phyloP scores from a whole-genome alignment of 2,329 filamentous ascomycete species.

The Tolypocladium pustulatum region DNA sequence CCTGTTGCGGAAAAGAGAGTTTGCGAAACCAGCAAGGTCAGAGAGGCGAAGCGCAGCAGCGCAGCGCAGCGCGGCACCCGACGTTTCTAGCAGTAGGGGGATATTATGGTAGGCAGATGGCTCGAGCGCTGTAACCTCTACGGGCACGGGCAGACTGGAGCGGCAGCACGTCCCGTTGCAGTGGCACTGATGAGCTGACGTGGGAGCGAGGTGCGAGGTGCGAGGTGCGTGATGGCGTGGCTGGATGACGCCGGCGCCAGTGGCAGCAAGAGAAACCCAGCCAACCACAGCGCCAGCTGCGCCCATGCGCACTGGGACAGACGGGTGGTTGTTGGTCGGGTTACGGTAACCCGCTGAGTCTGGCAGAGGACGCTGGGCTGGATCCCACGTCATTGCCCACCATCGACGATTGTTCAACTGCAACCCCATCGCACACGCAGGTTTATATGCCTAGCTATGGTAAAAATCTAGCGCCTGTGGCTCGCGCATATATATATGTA shows the following conservation, averaged over 20 bases:
- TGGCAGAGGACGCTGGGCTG: no score
- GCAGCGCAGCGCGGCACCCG: no score
- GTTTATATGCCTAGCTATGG: not conserved
- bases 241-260: not conserved
- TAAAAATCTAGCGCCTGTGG: not conserved
- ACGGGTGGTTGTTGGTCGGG: not conserved
- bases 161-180: no score
- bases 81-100: no score
- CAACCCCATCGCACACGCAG: no score
- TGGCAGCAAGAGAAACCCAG: not conserved
- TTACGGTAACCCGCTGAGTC: no score
- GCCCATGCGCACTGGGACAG: not conserved
- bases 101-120: no score
- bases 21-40: not conserved
- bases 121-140: not conserved
- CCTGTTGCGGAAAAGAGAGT: not conserved
- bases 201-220: no score
- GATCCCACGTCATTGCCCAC: not conserved
- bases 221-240: not conserved
- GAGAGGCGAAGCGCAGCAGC: no score
- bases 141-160: not conserved
- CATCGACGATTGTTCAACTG: no score
- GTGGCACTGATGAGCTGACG: no score
- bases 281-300: not conserved
- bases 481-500: not conserved